Evolutionary conservation across 331 rosid species (phyloP), one percentile per base, ranked within the genome.

Genomic region (Saraca asoca): DNA sequence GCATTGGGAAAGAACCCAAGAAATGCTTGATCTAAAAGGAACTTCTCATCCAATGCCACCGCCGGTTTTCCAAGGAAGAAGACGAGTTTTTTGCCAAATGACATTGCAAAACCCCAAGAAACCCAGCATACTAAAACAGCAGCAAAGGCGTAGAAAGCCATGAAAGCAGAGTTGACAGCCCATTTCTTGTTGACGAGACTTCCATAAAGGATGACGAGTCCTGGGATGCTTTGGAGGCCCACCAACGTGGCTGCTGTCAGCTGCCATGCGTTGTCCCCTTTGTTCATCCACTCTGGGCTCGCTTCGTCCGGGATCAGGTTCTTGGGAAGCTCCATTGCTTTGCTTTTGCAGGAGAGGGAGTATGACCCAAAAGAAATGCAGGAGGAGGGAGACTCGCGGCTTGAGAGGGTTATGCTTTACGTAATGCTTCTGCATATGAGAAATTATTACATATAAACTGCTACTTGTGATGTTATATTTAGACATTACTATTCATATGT

Each of bases 261-360:
- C 46, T 80, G 85, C 88, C 88, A 78, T 7, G 89, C 72, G 29
- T 84, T 84, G 76, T 80, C 83, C 9, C 77, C 85, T 37, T 84
- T 84, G 84, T 78, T 81, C 83, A 84, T 20, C 84, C 85, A 80
- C 11, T 72, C 82, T 0, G 85, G 85, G 55, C 80, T 81, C 10
- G 76, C 78, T 43, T 84, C 84, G 7, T 75, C 82, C 0, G 73
- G 15, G 5, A 62, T 39, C 12, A 78, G 61, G 48, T 78, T 82
- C 9, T 73, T 7, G 0, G 86, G 81, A 49, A 77, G 51, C 70
- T 80, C 85, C 88, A 83, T 80, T 11, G 0, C 0, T 53, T 12
- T 44, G 12, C 2, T 44, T 44, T 9, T 1, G n/a, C 13, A 5
- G 12, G 12, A 11, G 46, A 1, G 46, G 7, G 9, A 2, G n/a